Evolutionary conservation across 2,329 filamentous ascomycete species (phyloP).

Genomic region (Fusarium concolor): DNA sequence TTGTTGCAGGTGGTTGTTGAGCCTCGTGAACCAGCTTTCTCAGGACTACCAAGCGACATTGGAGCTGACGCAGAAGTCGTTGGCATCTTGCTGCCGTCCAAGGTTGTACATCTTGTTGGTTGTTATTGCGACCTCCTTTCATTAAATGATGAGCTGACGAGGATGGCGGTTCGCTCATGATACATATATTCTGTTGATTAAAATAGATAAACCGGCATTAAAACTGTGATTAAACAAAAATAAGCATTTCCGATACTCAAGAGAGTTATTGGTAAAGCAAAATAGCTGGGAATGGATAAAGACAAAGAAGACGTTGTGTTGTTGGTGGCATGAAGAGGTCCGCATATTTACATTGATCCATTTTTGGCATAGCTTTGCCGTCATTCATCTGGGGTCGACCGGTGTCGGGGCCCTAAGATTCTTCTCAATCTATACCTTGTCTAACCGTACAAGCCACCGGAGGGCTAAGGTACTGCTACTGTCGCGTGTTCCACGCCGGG

Average conservation of each 20-base stretch:
- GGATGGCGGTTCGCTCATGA: slow-evolving; percentile 23
- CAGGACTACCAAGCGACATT: slow-evolving; percentile 56
- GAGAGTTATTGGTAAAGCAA: not conserved
- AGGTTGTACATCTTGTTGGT: slow-evolving; percentile 44
- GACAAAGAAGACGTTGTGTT: slow-evolving; percentile 1
- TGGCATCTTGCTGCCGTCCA: slow-evolving; percentile 63
- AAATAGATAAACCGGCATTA: not conserved
- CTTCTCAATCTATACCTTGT: slow-evolving; percentile 33
- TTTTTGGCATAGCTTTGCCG: slow-evolving; percentile 43
- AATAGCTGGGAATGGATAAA: not conserved
- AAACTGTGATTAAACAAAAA: not conserved
- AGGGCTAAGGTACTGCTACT: slow-evolving; percentile 28
- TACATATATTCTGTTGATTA: not conserved
- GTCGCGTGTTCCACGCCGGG: slow-evolving; percentile 25
- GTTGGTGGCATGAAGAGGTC: slow-evolving; percentile 9
- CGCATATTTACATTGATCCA: slow-evolving; percentile 50
- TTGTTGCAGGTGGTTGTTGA: slow-evolving; percentile 6
- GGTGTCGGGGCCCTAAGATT: slow-evolving; percentile 29
- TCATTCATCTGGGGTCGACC: slow-evolving; percentile 26
- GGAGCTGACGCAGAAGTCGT: slow-evolving; percentile 59
- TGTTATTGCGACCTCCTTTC: not conserved
- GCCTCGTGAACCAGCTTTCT: slow-evolving; percentile 50
- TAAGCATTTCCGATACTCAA: not conserved
- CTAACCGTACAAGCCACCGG: not conserved
- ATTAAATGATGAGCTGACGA: slow-evolving; percentile 34